Conservation (phyloP, 2,329 filamentous ascomycete species). For the Penicillium oxalicum region DNA sequence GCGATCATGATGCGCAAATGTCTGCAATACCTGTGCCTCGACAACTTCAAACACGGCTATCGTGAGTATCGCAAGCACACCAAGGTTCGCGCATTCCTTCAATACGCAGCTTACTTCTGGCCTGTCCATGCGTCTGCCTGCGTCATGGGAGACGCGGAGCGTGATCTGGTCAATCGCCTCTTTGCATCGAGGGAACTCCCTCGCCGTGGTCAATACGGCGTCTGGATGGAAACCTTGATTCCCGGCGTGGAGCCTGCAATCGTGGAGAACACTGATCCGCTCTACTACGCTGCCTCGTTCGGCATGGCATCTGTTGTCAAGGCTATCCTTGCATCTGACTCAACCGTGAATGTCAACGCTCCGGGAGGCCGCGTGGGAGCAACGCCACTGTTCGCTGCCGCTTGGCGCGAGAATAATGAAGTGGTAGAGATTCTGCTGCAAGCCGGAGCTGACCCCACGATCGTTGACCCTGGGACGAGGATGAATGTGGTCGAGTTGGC, state of each 20-base stretch:
- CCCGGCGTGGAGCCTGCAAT: background rate
- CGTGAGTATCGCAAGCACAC: background rate
- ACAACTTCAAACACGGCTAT: slow-evolving; percentile 16
- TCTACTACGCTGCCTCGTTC: slow-evolving; percentile 19
- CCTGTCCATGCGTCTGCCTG: slow-evolving; percentile 8
- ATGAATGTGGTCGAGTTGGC: slow-evolving; percentile 8
- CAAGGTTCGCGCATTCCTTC: slow-evolving; percentile 7
- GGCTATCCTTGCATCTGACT: slow-evolving; percentile 12
- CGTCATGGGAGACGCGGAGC: slow-evolving; percentile 2
- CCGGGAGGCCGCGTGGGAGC: slow-evolving; percentile 14
- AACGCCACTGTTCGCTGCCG: slow-evolving; percentile 15
- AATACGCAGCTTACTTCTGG: slow-evolving; percentile 16
- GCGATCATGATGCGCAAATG: slow-evolving; percentile 14
- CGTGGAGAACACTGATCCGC: slow-evolving; percentile 14
- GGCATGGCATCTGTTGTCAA: slow-evolving; percentile 15
- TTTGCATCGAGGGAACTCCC: slow-evolving; percentile 12
- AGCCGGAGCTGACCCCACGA: slow-evolving; percentile 17
- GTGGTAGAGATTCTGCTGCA: slow-evolving; percentile 12
- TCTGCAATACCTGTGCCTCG: slow-evolving; percentile 14
- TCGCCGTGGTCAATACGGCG: slow-evolving; percentile 14
- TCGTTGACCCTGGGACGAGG: slow-evolving; percentile 11
- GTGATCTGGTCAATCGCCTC: slow-evolving; percentile 8
- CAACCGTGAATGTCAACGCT: slow-evolving; percentile 14
- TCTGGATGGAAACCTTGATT: slow-evolving; percentile 13
- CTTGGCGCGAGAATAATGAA: slow-evolving; percentile 11